Base-by-base conservation (phyloP, 106 monocot species). In the Platanthera guangdongensis region DNA sequence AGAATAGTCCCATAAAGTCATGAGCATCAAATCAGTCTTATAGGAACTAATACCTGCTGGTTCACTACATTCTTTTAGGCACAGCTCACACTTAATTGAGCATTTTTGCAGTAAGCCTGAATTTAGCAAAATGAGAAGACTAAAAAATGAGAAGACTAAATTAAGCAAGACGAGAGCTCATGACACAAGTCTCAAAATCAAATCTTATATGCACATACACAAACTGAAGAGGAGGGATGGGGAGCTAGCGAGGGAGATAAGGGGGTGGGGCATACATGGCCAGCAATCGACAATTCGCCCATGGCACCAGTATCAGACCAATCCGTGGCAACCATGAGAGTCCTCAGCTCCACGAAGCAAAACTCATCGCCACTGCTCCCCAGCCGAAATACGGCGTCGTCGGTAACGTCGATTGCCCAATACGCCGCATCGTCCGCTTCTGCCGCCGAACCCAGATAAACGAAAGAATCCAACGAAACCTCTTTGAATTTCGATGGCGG, bases 291-390 rank as follows among this genome's bases (percentile, higher is more conserved):
- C 77, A 95, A 74, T 32, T 95, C 88, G 6, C 74, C 82, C 95
- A 95, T 95, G 13, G 81, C 53, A 11, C 28, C 52, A 3, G 72
- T 32, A 72, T 95, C 95, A 2, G 76, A 75, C 95, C 95, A 95
- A 82, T 95, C 90, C 0, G 95, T 82, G 8, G 95, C 95, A 49
- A 92, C 88, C 95, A 95, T 95, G 47, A 95, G 74, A 59, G 90
- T 95, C 81, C 95, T 85, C 82, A 95, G 80, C 60, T 95, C 95
- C 15, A 92, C 88, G 71, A 92, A 95, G 68, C 78, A 80, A 46
- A 78, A 73, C 18, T 80, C 87, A 59, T 82, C 83, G 2, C 82
- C 83, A 5, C 74, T 68, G 9, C 74, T 60, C 15, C 65, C 70
- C 47, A 75, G 51, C n/a, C 13, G 25, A 67, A 21, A 57, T 1